Base-by-base conservation (phyloP, 2,329 filamentous ascomycete species). In the Orbilia quercus region DNA sequence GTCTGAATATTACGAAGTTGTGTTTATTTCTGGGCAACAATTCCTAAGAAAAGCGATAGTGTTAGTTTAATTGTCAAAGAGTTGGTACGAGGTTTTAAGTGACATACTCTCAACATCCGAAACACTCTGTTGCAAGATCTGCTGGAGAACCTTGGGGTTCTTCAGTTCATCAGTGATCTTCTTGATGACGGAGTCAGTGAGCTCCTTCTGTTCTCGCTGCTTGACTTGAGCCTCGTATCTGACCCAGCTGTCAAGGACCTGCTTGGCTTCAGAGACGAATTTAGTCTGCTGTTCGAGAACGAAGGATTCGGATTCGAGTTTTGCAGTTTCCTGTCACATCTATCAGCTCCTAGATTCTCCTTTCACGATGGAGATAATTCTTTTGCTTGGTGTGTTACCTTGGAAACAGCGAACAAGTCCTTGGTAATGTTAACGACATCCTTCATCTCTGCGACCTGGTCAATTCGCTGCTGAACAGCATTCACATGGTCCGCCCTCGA, bases 141-240 rank as follows among this genome's bases (percentile, higher is more conserved):
- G 92, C 87, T 97, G 92, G 79, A 99, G 89, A 77, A 90, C 87
- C 88, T 93, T 98, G 82, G 96, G 95, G 87, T 91, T 97, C 87
- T 97, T 91, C 71, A 99, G 89, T 87, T 98, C 94, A 89, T 98
- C 98, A 84, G 91, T 90, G 81, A 98, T 95, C 89, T 97, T 99
- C 86, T 90, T 88, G 80, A 99, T 98, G 83, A 99, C 86, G 82
- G 85, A 88, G 81, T 96, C 89, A 76, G 95, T 92, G 77, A 99
- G 88, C 87, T 99, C 95, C 84, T 87, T 90, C 88, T 99, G 95
- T 86, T 99, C 92, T 82, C 95, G 90, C 86, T 94, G 90, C 91
- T 98, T 99, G 81, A 99, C 93, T 86, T 98, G 95, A 79, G 91
- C 85, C 86, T 99, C 95, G 84, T 99, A 99, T 82, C 95, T 91